Base-by-base conservation (phyloP, 179 eudicot species). In the Pouteria campechiana region DNA sequence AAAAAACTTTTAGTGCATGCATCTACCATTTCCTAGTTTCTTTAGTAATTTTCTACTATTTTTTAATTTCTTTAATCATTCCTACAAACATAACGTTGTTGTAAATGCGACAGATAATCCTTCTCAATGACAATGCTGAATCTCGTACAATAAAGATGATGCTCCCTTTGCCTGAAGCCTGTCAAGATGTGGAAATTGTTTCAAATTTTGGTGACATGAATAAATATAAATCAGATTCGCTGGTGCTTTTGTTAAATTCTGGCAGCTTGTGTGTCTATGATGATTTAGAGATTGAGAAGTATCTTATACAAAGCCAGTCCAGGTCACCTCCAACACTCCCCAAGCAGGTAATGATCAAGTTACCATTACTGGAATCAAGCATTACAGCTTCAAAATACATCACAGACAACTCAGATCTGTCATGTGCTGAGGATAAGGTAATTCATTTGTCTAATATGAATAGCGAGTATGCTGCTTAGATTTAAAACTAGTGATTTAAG, bases 91-190 rank as follows among this genome's bases (percentile, higher is more conserved):
- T n/a, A n/a, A n/a, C n/a, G n/a, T n/a, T n/a, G n/a, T n/a, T n/a
- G n/a, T n/a, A n/a, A 34, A 25, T 32, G 19, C 63, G 46, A 60
- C 82, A 92, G 99, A 89, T 87, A 41, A 67, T 83, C 55, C 44
- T 92, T 57, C 50, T 87, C 46, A 83, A 68, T 57, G 99, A 88
- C 47, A 70, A 75, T 13, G 56, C 72, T 28, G 99, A 92, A 75
- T 59, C 82, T 50, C 92, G 94, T 32, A 92, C 79, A 17, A 57
- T 63, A 21, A 92, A 92, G 52, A 48, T 92, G 51, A 86, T 85
- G 23, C 85, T 92, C 65, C 83, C 80, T 52, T 65, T 75, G 27
- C 68, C 81, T 1, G 99, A 92, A 54, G 68, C 79, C 11, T 65
- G 78, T 55, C 52, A 61, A 54, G 88, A 74, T 57, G 52, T 88